Conservation (phyloP, 176 grass and related monocot species). For the Lolium multiflorum region DNA sequence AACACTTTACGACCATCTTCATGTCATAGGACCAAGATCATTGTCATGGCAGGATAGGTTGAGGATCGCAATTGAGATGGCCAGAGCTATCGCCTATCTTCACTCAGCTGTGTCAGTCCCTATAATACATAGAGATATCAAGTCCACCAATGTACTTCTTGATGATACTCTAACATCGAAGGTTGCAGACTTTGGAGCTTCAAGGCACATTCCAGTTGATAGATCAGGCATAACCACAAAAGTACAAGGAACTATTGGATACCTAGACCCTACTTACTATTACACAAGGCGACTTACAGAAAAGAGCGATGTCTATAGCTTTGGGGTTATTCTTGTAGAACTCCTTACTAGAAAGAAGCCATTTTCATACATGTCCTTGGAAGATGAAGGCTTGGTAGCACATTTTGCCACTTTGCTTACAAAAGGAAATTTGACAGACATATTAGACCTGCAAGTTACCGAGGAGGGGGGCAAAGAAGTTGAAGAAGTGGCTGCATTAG, state of each 20-base stretch:
- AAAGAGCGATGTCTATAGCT: constrained; percentile 7
- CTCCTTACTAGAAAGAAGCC: constrained; percentile 5
- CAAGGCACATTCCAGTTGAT: constrained; percentile 11
- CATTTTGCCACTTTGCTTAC: constrained; percentile 2
- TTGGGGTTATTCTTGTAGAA: constrained; percentile 12
- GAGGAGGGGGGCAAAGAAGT: not conserved
- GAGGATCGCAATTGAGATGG: constrained; percentile 14
- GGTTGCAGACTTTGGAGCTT: constrained; percentile 13
- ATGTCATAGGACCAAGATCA: not conserved
- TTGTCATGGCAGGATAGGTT: not conserved
- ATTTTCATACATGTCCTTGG: not conserved
- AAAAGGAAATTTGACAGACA: not conserved
- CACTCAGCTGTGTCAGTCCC: constrained; percentile 9
- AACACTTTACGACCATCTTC: constrained; percentile 17
- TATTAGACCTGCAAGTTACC: not conserved
- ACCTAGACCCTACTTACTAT: constrained; percentile 1
- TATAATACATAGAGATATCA: constrained; percentile 15
- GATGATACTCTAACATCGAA: constrained; percentile 11
- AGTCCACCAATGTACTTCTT: constrained; percentile 17
- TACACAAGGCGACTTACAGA: constrained; percentile 13
- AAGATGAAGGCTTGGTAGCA: constrained; percentile 12
- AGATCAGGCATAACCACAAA: not conserved
- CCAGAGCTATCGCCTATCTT: not conserved
- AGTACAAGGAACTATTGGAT: constrained; percentile 8
- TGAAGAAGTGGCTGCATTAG: constrained; percentile 6